Evolutionary conservation across 495 filamentous ascomycete species (phyloP), one percentile per base, ranked within the genome.

Genomic region (Bacidia gigantensis): DNA sequence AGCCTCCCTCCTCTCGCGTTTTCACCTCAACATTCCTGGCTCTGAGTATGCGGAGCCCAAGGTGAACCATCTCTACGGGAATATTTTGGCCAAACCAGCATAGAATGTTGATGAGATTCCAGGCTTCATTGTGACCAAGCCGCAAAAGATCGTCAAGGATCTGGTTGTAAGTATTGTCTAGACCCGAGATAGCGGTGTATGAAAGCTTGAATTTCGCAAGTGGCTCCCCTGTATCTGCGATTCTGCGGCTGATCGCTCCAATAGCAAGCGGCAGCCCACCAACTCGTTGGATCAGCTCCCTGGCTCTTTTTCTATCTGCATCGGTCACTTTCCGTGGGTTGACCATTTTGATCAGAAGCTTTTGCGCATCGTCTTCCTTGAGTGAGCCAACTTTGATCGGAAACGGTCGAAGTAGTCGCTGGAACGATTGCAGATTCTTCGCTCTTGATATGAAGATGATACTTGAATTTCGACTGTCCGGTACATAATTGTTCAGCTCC

Each of bases 381-480:
- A 90, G 65, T 0, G 75, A 65, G 21, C 73, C 74, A 25, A 88
- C 68, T 39, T 71, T 74, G 45, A 89, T 77, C 11, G 84, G 75
- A 54, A 80, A 79, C n/a, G 84, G 84, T 57, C 87, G 86, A 55
- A 84, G 79, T 26, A 87, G 75, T 3, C 80, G 71, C 46, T 81
- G 76, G 50, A 85, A 83, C 43, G 78, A 79, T n/a, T 72, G 74
- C 12, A 84, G 68, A 1, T 79, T 80, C 25, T 72, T 70, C 51
- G 86, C 81, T 1, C 84, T 78, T 0, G 83, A 86, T 2, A 86
- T 88, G 50, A 87, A 87, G 21, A 92, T 84, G 42, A 90, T 74
- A 58, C 79, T 80, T 17, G 82, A 84, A 46, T 78, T 72, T 52
- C 68, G 72, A 18, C 77, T 78, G 60, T 83, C 82, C 0, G 86